Evolutionary conservation across 2,329 filamentous ascomycete genomes (phyloP), one percentile per base, ranked within the genome.

Genomic region (Curvularia sp.): DNA sequence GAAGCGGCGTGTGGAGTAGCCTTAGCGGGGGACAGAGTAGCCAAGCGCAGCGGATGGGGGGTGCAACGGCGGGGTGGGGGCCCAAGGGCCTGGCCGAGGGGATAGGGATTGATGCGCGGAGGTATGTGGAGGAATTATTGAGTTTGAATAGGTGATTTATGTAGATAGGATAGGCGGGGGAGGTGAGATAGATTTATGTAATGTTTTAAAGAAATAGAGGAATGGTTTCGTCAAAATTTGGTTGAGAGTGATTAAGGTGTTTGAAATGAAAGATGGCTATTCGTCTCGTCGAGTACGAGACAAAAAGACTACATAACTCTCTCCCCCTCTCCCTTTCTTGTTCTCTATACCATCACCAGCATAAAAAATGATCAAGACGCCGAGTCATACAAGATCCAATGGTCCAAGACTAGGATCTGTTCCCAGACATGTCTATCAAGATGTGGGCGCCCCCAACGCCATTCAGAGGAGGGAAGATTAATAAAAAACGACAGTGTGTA

Each of bases 31-130:
- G n/a, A 1, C 10, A 6, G 13, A 28, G 44, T 8, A 20, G 39
- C 20, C 66, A 69, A 62, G 72, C 59, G 46, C 63, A 69, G 65
- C 69, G 62, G 42, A 75, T 71, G 65, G 81, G 67, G 58, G 78
- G 60, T 70, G 78, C 60, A 42, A 77, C 47, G 69, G 82, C 56
- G 79, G 85, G 81, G 68, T 82, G 44, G 85, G 86, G 85, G 3
- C 85, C 87, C 1, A 84, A 82, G 20, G 84, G 84, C 55, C 75
- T 92, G 63, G 87, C 85, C 0, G 88, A 91, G 69, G 90, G 90
- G 0, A 91, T 93, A 62, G 90, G 90, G 0, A 83, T 93, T 33
- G 90, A 93, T 79, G 91, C 90, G 30, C 84, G 88, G 74, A 85
- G 84, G 71, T 93, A 93, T 75, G 86, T 93, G 4, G 90, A 93